Evolutionary conservation across 495 filamentous ascomycete species (phyloP).

Genomic region (Trypethelium eluteriae): DNA sequence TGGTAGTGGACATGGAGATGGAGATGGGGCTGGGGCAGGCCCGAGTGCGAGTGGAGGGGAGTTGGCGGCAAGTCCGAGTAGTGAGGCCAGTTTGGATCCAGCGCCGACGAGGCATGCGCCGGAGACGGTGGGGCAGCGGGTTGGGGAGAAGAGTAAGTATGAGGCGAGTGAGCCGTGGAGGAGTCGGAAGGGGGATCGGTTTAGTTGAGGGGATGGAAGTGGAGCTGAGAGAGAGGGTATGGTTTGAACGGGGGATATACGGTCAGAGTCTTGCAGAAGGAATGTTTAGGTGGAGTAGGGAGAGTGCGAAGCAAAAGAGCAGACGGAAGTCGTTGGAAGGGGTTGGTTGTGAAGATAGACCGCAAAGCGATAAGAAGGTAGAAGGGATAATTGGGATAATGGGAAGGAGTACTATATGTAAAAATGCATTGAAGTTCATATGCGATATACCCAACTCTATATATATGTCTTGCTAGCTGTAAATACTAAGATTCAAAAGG

Average conservation of each 20-base stretch:
- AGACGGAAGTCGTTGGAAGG: not conserved
- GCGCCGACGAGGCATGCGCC: conserved; percentile 80
- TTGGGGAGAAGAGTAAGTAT: conserved; percentile 83
- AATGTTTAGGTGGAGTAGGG: too few relatives aligned
- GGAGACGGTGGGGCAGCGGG: conserved; percentile 58
- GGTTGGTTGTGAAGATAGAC: not conserved
- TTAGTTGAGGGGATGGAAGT: conserved; percentile 45
- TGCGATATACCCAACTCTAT: conserved; percentile 8
- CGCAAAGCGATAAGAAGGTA: too few relatives aligned
- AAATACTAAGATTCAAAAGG: not conserved
- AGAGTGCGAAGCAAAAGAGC: too few relatives aligned
- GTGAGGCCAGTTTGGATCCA: conserved; percentile 71
- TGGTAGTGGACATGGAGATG: conserved; percentile 5
- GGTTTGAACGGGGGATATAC: not conserved
- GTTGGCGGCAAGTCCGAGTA: conserved; percentile 64
- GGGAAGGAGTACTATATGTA: not conserved
- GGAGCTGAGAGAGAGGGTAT: not conserved
- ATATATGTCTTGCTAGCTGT: not conserved
- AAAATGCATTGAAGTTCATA: not conserved
- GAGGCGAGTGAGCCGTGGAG: conserved; percentile 66
- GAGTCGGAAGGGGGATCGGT: conserved; percentile 74
- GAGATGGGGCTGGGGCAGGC: not conserved
- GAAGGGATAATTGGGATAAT: not conserved
- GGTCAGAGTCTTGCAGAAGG: too few relatives aligned
- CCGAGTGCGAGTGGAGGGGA: conserved; percentile 35